Evolutionary conservation across 1,139 yeast genomes (phyloP), one percentile per base, ranked within the genome.

Genomic region (Diutina pseudorugosa): DNA sequence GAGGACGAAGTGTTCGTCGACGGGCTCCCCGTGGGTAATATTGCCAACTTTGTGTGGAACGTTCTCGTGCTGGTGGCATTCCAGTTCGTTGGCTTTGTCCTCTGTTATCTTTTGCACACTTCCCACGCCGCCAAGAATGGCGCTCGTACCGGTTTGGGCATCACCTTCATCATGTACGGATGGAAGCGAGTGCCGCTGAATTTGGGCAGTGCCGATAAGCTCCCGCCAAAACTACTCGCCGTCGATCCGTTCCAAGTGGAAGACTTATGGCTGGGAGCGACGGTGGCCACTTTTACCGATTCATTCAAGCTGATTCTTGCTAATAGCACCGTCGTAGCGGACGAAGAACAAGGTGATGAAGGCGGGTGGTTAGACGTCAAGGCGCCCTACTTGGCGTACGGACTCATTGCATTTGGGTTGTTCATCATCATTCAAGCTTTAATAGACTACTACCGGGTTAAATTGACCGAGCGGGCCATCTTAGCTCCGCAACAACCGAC

Each of bases 111-210:
- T 51, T 72, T 94, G 53, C 98, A 93, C 68, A 91, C 98, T 1
- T 88, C 97, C 1, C 98, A 93, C 64, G 98, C 98, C 6, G 96
- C 98, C 4, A 89, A 89, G 63, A 93, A 91, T 61, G 99, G 99
- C 7, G 85, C 98, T 1, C 75, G 96, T 55, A 87, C 93, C 14
- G 99, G 99, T 0, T 71, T 93, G 53, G 98, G 98, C 2, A 66
- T 88, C 53, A 90, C 96, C 0, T 78, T 94, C 59, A 73, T 91
- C 51, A 80, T 85, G 57, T 82, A 83, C 59, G 96, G 96, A 1
- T 83, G 80, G 64, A 76, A 79, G 52, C 75, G 89, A 69, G 73
- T 84, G 41, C 95, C 96, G 0, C 71, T 77, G 41, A 74, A 75
- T 58, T 72, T 74, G 55, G 81, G 80, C 8, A 65, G 67, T 50